Percentiles rank a stretch among this genome's conserved stretches.
These are phyloP conservation scores for Plasmodium berghei DNA, from an alignment of 169 alveolate genomes.

Conservation along the genomic window DNA sequence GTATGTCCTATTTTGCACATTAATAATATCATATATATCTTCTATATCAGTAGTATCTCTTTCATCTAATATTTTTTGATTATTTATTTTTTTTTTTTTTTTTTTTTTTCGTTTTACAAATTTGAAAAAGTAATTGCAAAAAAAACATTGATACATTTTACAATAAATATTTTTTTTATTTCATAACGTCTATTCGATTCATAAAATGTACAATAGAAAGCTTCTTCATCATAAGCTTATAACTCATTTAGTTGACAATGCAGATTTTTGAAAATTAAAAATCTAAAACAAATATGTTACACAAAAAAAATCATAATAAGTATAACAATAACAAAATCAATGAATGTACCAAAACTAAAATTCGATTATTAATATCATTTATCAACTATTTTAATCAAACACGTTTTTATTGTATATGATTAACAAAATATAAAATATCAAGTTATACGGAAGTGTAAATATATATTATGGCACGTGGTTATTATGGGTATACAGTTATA, in stretches of 20 bases:
- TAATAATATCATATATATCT: too few species aligned
- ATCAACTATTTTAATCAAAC: too few species aligned
- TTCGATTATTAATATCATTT: too few species aligned
- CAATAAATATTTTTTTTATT: conserved; percentile 17
- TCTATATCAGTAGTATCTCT: not conserved
- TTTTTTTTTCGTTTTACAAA: conserved; percentile 23
- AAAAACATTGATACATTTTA: conserved; percentile 60
- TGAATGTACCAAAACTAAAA: too few species aligned
- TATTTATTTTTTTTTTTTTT: conserved; percentile 10
- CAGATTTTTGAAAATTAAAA: too few species aligned
- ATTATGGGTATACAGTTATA: not conserved
- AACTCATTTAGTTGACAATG: too few species aligned
- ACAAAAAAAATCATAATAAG: too few species aligned
- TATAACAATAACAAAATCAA: too few species aligned
- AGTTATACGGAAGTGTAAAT: not conserved
- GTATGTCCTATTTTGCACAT: not conserved
- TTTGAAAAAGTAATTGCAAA: conserved; percentile 40
- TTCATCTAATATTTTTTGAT: not conserved
- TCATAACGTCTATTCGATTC: conserved; percentile 7
- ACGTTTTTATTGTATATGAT: too few species aligned
- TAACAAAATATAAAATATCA: too few species aligned
- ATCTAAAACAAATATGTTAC: too few species aligned
- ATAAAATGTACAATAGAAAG: conserved; percentile 1
- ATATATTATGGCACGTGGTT: not conserved
- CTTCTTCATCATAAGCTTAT: conserved; percentile 7